Evolutionary conservation across 1,284 basidiomycete genomes (phyloP), one percentile per base, ranked within the genome.

Genomic region (Cystobasidium pallidum): DNA sequence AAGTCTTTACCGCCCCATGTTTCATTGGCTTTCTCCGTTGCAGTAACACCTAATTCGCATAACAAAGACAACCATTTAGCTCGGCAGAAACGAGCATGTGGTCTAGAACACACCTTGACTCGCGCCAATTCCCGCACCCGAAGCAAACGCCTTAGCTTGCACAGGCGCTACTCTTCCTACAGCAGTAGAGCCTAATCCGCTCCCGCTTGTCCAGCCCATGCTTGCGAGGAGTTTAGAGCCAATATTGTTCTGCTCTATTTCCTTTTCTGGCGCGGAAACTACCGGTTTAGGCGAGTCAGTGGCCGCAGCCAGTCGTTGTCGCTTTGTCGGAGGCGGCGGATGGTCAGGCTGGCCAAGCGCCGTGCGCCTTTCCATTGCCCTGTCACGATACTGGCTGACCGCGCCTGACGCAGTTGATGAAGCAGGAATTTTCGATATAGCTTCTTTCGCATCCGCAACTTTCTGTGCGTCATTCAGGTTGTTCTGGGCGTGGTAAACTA

Each of bases 261-360:
- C 39, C 52, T 72, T 74, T n/a, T 74, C 70, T n/a, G 70, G 70
- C 1, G 58, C 64, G 6, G 62, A 52, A 2, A 58, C 36, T 2
- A 49, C 45, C 1, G 73, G 63, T 61, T 61, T 54, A 24, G 3
- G 6, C 2, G 19, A 10, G 2, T 63, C 67, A 3, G 36, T 49
- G 26, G 30, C 21, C 24, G 19, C 21, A 11, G 39, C 21, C 15
- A 28, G 80, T 71, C 82, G 81, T 78, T 77, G 79, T 78, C 79
- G 79, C 76, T 72, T 80, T 30, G 67, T 32, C 1, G 51, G 57
- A n/a, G 89, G 88, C 2, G 86, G 85, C 0, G 87, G 77, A 4
- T 86, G 85, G 45, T 94, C 91, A 0, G 94, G 92, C 78, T 95
- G 93, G 75, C 93, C 90, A 82, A 93, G 91, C 78, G 92, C 87